These are phyloP conservation scores for Penicillium sp. DNA, from an alignment of 2,329 filamentous ascomycete species.

Conservation along the genomic window DNA sequence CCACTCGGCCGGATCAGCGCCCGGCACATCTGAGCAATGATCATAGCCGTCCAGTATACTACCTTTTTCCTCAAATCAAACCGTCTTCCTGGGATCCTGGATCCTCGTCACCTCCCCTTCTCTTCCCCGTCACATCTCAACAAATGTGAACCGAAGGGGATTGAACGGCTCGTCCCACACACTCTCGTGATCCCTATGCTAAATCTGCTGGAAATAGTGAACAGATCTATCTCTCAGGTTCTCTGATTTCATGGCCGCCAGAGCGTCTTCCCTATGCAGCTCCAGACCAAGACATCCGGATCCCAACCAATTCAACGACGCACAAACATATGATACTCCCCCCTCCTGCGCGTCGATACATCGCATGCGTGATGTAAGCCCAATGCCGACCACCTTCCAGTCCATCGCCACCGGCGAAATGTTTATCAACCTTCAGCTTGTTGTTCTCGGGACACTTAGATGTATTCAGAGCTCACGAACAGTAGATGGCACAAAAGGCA, in stretches of 20 bases:
- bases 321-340: not conserved
- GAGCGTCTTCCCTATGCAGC: not conserved
- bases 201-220: not conserved
- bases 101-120: not conserved
- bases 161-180: not conserved
- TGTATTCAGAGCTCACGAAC: too few species aligned
- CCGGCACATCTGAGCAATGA: not conserved
- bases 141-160: not conserved
- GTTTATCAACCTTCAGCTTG: too few species aligned
- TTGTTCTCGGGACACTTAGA: too few species aligned
- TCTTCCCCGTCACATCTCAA: not conserved
- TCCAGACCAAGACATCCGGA: not conserved
- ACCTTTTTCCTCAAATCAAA: not conserved
- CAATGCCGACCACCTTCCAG: not conserved
- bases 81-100: not conserved
- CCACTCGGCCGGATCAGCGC: not conserved
- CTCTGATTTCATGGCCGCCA: not conserved
- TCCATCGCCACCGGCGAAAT: not conserved
- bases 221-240: not conserved
- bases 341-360: not conserved
- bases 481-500: not conserved
- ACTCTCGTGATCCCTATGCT: not conserved
- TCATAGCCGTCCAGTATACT: not conserved
- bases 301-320: not conserved
- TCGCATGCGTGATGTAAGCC: not conserved